Evolutionary conservation across 2,329 filamentous ascomycete species (phyloP), one percentile per base, ranked within the genome.

Genomic region (Didymella sp.): DNA sequence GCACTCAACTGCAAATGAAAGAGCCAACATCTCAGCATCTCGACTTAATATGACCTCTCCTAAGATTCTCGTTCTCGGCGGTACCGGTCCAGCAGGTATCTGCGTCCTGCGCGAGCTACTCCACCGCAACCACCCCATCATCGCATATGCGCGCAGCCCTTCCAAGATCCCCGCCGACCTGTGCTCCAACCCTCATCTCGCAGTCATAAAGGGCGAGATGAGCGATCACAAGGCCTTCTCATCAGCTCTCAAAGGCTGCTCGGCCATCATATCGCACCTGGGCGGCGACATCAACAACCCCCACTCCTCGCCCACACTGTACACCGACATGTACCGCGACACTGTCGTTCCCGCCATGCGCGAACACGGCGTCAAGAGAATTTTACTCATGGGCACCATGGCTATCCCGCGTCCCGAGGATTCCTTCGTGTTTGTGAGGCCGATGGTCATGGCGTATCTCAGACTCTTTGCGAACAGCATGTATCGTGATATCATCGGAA

Each of bases 61-160:
- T 11, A 37, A 37, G 3, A 15, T 37, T 4, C 33, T 37, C 72
- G 53, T 51, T 9, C 53, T 56, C 33, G 53, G 47, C 12, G 21
- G 46, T n/a, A 56, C 46, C 22, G 46, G 53, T 24, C 41, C 53
- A 27, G 53, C 53, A 22, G 53, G 53, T 6, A 33, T 51, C 22
- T 46, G 46, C 41, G 28, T 47, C 2, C 27, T 56, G 0, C 53
- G 53, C 13, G 53, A 56, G 21, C 47, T 56, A 5, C 27, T 56
- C 8, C 21, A 41, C 17, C 53, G 53, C 25, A 17, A 27, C 17
- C 53, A 56, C 42, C 1, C 25, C 21, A 22, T 47, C 0, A 41
- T 56, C 2, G 47, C 47, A 9, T 56, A 56, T 24, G 41, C 47
- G 1, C 53, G 53, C 25, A 56, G 15, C 22, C 41, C 53, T 2